A percentile compares a stretch with the other conserved stretches of the same genome.
These are phyloP conservation scores for Brassica hybrid DNA, from an alignment of 441 rosid species.

Conservation along the genomic window DNA sequence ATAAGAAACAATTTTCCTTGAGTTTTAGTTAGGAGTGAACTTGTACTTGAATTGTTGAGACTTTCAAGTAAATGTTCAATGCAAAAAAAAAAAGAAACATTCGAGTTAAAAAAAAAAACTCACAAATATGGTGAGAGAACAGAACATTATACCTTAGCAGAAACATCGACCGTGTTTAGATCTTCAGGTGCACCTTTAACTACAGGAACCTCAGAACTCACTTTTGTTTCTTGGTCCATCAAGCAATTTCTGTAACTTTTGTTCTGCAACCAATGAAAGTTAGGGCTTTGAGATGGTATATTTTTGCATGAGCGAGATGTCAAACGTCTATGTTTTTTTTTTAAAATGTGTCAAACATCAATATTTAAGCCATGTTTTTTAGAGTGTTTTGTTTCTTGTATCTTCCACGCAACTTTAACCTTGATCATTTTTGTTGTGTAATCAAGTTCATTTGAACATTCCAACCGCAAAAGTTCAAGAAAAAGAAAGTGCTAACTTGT, in stretches of 20 bases:
- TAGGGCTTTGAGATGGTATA: slow-evolving; percentile 2
- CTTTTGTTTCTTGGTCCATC: slow-evolving; percentile 61
- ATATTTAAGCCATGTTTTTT: neutral
- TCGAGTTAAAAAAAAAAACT: neutral
- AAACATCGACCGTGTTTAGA: slow-evolving; percentile 40
- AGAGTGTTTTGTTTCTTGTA: no score
- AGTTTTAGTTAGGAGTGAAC: neutral
- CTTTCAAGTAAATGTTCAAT: neutral
- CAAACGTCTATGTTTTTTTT: neutral
- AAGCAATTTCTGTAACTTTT: slow-evolving; percentile 27
- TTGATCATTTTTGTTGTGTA: no score
- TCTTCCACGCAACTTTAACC: no score
- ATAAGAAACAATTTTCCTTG: neutral
- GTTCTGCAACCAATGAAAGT: slow-evolving; percentile 23
- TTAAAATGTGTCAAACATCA: neutral
- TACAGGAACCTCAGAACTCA: slow-evolving; percentile 55
- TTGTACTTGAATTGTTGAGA: neutral
- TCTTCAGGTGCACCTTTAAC: slow-evolving; percentile 18
- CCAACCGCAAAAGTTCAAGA: no score
- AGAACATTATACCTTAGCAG: slow-evolving; percentile 53
- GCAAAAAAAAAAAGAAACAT: neutral
- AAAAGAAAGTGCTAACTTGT: no score
- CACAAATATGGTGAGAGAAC: neutral
- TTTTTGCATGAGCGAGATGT: neutral
- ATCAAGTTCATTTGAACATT: no score